Evolutionary conservation across 1,139 yeast species (phyloP), one percentile per base, ranked within the genome.

Genomic region (Trichomonascaceae sp.): DNA sequence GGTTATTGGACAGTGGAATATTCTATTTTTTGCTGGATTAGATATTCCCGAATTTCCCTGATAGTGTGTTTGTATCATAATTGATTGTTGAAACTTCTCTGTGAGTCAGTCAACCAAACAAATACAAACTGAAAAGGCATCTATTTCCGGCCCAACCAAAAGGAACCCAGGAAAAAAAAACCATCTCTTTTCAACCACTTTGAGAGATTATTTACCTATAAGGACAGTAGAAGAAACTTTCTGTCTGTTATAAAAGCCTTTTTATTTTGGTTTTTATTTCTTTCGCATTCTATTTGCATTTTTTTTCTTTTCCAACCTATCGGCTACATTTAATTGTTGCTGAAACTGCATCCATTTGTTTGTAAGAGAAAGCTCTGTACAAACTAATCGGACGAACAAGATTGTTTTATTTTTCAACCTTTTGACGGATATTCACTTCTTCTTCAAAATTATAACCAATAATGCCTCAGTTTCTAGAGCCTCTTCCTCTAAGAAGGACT

Each of bases 401-500:
- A 9, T n/a, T 15, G 15, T 13, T 15, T 17, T 36, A 36, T 36
- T 36, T 36, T n/a, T 13, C 24, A 22, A 22, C 3, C 24, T 22
- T 22, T 22, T 22, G 24, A 22, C 3, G 6, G 6, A 22, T 6
- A 3, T 22, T 6, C 6, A 4, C 6, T 22, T 22, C 8, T 36
- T n/a, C n/a, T n/a, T 36, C 41, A 36, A 13, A 36, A 9, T 36
- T 15, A 13, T 15, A 15, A 12, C 36, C 17, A 8, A 41, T 20
- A 18, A 53, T 53, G 55, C 32, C 55, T n/a, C 44, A 51, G 22
- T 45, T 43, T 47, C 43, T 53, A 10, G 55, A 53, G 43, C 55
- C 56, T 38, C 49, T 51, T 22, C 51, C 56, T 22, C 46, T 53
- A 13, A 43, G 56, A 48, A 50, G 56, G 17, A 53, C 56, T 8